These are phyloP conservation scores for Phalaenopsis equestris DNA, from an alignment of 106 monocot species.

Conservation along the genomic window DNA sequence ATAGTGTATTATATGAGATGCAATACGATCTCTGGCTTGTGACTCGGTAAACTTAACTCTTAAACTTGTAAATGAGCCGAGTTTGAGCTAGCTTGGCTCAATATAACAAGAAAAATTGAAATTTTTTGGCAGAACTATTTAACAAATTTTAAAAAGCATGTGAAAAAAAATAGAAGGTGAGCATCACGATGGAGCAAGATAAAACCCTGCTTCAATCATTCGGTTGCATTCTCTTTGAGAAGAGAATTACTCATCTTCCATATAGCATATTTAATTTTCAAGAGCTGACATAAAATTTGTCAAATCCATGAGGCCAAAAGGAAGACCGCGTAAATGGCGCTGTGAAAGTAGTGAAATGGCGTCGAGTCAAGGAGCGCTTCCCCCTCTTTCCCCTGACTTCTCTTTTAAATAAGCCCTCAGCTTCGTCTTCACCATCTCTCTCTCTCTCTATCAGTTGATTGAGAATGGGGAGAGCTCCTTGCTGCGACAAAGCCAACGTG, in stretches of 20 bases:
- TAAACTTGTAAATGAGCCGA: too few species aligned
- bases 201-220: too few species aligned
- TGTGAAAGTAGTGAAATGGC: neutral
- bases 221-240: too few species aligned
- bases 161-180: too few species aligned
- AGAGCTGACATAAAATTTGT: neutral
- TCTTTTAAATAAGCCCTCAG: neutral
- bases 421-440: neutral
- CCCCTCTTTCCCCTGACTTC: neutral
- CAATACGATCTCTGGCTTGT: too few species aligned
- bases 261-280: neutral
- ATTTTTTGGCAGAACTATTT: too few species aligned
- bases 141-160: too few species aligned
- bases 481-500: constrained; percentile 44
- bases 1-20: too few species aligned
- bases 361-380: neutral
- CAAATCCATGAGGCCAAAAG: neutral
- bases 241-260: neutral
- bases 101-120: too few species aligned
- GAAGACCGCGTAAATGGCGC: neutral
- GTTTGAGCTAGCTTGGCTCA: too few species aligned
- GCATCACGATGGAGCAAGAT: too few species aligned
- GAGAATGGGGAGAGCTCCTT: constrained; percentile 47
- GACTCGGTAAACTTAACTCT: too few species aligned
- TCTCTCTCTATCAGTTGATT: neutral